phyloP scores from a whole-genome alignment of 148 eudicot genomes.

The Fagopyrum esculentum region DNA sequence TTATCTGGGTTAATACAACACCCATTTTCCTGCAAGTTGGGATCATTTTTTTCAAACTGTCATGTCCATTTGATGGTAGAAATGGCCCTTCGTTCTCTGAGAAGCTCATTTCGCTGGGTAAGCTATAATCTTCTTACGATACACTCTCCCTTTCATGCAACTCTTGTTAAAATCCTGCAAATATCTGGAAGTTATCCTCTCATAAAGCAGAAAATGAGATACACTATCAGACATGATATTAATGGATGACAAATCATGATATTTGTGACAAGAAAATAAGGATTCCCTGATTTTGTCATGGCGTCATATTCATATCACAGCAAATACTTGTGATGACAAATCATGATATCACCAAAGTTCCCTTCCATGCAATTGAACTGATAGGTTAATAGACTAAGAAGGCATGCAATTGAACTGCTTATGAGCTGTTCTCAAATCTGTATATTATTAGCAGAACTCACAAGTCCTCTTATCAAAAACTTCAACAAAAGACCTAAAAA shows the following conservation, averaged over 20 bases:
- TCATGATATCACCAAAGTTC: neutral
- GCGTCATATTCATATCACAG: neutral
- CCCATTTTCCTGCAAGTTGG: too few species aligned
- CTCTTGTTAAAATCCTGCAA: neutral
- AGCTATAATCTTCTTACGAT: neutral
- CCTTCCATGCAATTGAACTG: too few species aligned
- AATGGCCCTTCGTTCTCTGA: constrained; percentile 3
- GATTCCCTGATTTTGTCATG: too few species aligned
- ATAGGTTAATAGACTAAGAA: neutral
- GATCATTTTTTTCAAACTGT: neutral
- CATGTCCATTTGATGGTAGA: neutral
- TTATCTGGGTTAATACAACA: neutral
- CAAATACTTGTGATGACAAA: neutral
- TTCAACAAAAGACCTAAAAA: neutral
- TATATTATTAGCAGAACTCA: too few species aligned
- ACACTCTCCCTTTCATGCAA: neutral
- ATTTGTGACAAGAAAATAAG: too few species aligned
- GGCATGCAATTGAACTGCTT: neutral
- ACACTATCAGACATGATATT: too few species aligned
- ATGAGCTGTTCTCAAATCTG: neutral
- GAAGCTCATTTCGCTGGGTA: neutral
- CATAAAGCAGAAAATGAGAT: too few species aligned
- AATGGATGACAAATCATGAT: too few species aligned
- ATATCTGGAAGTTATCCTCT: neutral
- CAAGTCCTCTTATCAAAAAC: neutral